Evolutionary conservation across 257 asterid species (phyloP), one percentile per base, ranked within the genome.

Genomic region (Rehmannia glutinosa): DNA sequence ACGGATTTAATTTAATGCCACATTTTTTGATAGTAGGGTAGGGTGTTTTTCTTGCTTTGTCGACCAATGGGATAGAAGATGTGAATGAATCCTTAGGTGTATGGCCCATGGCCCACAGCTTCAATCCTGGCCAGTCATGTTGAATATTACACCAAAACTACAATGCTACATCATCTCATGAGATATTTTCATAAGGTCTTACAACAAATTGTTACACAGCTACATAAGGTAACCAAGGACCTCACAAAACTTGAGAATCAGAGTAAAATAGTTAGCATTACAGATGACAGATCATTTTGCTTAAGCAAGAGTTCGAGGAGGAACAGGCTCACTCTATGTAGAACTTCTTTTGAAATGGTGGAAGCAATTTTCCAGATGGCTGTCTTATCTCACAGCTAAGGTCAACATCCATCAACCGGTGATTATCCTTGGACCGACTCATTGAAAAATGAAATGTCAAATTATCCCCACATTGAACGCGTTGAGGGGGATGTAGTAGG

Each of bases 361-460:
- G 85, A 70, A 71, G 78, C 39, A 47, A 60, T n/a, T 84, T 70
- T 19, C 93, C 96, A 11, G 91, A 80, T 17, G 73, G 13, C 75
- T 76, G 83, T 64, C 39, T 81, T 41, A 90, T 81, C 80, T 86
- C 95, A 62, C 79, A 79, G 61, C 64, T 70, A 30, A 90, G 73
- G 50, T 90, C 90, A 36, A 83, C 91, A 78, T 90, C 95, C 89
- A 94, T 77, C 78, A 94, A 75, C 55, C 99, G 91, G 66, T 94
- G 98, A 75, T 88, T 91, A 19, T 88, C 88, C 80, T 80, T 86
- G 62, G 93, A 77, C 3, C 98, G 98, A 23, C 33, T 72, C 97
- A 91, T 91, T 12, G 77, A 73, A 49, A 91, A 75, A 25, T 80
- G 45, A 45, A 88, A 63, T 10, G 0, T 64, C 79, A 91, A 35